A percentile compares a stretch with the other conserved stretches of the same genome.
phyloP scores from a whole-genome alignment of 1,284 basidiomycete species.

The Takashimella koratensis region DNA sequence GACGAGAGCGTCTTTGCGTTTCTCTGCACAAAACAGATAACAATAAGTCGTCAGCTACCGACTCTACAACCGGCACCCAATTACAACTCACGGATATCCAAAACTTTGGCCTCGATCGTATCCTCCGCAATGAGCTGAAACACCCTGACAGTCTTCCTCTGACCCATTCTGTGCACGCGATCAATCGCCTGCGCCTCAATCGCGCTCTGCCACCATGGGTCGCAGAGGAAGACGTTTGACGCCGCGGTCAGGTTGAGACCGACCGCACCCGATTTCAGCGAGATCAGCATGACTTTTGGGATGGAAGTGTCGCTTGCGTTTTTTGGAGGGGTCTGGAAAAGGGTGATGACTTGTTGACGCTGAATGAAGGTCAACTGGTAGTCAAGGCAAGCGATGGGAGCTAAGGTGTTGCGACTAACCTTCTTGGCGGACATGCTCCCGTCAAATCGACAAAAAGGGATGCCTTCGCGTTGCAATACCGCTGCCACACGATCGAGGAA shows the following conservation, averaged over 20 bases:
- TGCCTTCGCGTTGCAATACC: conserved; percentile 62
- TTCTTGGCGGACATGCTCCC: conserved; percentile 72
- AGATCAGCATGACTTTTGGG: conserved; percentile 79
- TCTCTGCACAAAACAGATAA: no score
- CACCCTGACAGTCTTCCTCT: conserved; percentile 73
- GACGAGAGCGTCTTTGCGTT: conserved; percentile 40
- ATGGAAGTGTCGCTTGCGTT: conserved; percentile 47
- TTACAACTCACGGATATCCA: conserved; percentile 70
- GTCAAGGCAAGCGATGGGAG: no score
- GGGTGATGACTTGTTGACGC: conserved; percentile 71
- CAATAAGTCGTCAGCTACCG: no score
- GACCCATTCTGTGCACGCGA: conserved; percentile 72
- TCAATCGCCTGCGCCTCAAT: conserved; percentile 88
- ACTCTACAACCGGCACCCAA: neutral
- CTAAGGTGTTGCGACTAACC: conserved; percentile 30
- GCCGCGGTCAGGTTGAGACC: conserved; percentile 85
- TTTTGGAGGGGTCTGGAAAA: conserved; percentile 61
- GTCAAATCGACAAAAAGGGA: conserved; percentile 73
- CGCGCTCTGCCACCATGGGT: conserved; percentile 72
- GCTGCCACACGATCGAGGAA: conserved; percentile 76
- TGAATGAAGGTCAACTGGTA: conserved; percentile 9
- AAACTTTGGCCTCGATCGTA: conserved; percentile 78
- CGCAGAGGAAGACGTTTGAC: conserved; percentile 78
- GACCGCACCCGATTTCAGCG: conserved; percentile 70
- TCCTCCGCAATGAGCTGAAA: conserved; percentile 84